phyloP scores from a whole-genome alignment of 306 rosid species.

The Aeschynomene evenia region DNA sequence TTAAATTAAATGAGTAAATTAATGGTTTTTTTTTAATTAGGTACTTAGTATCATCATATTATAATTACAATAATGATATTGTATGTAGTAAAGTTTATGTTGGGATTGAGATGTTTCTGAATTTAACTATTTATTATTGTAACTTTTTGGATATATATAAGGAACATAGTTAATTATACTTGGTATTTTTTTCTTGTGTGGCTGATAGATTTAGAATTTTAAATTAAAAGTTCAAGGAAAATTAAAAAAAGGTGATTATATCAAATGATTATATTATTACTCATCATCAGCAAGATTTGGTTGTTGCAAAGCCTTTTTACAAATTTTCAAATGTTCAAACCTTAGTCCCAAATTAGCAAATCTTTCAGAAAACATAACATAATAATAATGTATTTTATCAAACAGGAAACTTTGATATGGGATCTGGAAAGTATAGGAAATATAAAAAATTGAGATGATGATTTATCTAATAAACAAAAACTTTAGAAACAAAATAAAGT shows the following conservation, averaged over 20 bases:
- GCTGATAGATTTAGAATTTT: constrained; percentile 5
- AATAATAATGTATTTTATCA: background rate
- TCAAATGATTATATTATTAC: no score
- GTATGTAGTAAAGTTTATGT: background rate
- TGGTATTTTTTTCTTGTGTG: background rate
- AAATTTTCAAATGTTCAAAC: background rate
- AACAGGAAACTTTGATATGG: background rate
- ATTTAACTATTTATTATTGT: background rate
- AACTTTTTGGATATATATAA: background rate
- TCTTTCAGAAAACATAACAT: background rate
- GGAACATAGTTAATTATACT: background rate
- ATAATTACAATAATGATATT: constrained; percentile 2
- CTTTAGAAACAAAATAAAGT: background rate
- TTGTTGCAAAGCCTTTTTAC: background rate
- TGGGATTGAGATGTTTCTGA: constrained; percentile 18
- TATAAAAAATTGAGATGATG: background rate
- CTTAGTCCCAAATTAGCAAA: background rate
- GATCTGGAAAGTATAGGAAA: background rate
- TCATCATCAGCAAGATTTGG: no score
- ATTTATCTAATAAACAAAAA: background rate
- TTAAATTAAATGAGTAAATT: background rate
- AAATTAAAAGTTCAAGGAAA: background rate
- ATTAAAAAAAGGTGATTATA: background rate
- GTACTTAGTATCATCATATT: background rate
- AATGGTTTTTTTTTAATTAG: background rate